phyloP scores from a whole-genome alignment of 441 rosid species.

The Geranium incanum region DNA sequence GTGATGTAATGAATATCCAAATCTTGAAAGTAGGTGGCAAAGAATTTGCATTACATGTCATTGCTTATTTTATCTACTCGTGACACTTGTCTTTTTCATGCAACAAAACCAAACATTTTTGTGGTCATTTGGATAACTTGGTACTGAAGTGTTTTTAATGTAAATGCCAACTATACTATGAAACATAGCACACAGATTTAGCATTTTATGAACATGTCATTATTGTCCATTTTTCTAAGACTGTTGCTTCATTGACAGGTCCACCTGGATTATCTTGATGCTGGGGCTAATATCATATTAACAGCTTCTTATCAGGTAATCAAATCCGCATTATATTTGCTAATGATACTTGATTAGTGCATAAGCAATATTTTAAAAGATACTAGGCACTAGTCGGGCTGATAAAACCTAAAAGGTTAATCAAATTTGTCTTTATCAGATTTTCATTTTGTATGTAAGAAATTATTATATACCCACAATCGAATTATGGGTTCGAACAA shows the following conservation, averaged over 20 bases:
- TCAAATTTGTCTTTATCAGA: too few relatives aligned
- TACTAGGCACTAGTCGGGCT: too few relatives aligned
- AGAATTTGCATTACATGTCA: neutral
- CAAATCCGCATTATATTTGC: neutral
- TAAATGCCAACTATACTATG: neutral
- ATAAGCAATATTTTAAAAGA: neutral
- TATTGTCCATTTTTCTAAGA: neutral
- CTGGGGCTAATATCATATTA: slow-evolving; percentile 71
- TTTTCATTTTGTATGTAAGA: too few relatives aligned
- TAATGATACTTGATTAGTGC: neutral
- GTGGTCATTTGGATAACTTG: neutral
- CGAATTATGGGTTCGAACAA: too few relatives aligned
- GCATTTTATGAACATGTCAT: too few relatives aligned
- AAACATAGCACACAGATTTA: too few relatives aligned
- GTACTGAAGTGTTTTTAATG: neutral
- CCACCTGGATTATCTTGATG: slow-evolving; percentile 78
- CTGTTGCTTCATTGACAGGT: slow-evolving; percentile 41
- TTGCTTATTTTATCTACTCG: neutral
- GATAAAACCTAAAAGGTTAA: too few relatives aligned
- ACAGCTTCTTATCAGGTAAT: slow-evolving; percentile 82
- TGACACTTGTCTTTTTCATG: neutral
- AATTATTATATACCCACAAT: too few relatives aligned
- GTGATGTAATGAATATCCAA: neutral
- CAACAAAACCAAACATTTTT: slow-evolving; percentile 2
- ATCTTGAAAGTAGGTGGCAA: neutral